Evolutionary conservation across 495 filamentous ascomycete genomes (phyloP), one percentile per base, ranked within the genome.

Genomic region (Cairneyella variabilis): DNA sequence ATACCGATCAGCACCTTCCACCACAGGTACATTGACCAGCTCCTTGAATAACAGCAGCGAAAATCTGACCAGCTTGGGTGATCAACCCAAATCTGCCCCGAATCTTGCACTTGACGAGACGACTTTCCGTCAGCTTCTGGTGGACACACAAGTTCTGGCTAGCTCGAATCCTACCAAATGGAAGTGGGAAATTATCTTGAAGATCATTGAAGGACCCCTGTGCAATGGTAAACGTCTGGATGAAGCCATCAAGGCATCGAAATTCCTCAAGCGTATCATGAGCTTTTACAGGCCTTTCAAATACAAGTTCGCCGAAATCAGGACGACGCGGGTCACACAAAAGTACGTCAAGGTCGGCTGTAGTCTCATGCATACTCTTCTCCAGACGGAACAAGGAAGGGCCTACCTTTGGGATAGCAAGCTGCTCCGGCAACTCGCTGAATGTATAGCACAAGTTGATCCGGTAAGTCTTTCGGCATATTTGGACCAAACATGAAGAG

Each of bases 221-320:
- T 83, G 86, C n/a, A 96, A 92, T 60, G 80, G 90, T 5, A 96
- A 95, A 66, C 79, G 93, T 37, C 77, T 97, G 9, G 90, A 96
- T 59, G 95, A 98, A 65, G 91, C 92, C 2, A 90, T 97, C 64
- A 95, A 92, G 65, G 88, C 83, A 20, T 91, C 89, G 6, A 97
- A 96, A 60, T 97, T 97, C 64, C 83, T 96, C 59, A 96, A 97
- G 69, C 79, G 95, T 1, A 79, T 98, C 43, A 81, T 96, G 64
- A 91, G 89, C 43, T 98, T 98, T 59, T 96, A 95, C 65, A 80
- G 92, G 16, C 93, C 93, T 5, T 97, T 98, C 75, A 98, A 98
- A 65, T 92, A 90, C 65, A 86, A 91, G 46, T 98, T 96, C 59
- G 86, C 89, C 1, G 85, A 92, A 59, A 75, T 88, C 40, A 79